Evolutionary conservation across 169 alveolate genomes (phyloP).

Genomic region (Eimeria sp.): DNA sequence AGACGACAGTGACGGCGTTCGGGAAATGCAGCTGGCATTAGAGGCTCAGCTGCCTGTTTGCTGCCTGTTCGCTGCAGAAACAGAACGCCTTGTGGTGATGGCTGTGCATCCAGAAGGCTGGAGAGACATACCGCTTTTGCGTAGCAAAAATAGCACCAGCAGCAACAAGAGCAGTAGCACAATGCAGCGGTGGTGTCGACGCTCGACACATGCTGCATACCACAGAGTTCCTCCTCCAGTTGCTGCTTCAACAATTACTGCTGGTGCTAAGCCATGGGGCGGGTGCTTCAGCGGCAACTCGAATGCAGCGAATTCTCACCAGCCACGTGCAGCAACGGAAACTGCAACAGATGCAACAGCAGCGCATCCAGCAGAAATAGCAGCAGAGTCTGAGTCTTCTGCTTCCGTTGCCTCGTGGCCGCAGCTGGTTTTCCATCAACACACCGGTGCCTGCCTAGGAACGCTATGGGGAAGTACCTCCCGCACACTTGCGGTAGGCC

Average conservation of each 20-base stretch:
- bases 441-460: constrained; percentile 25
- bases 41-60: constrained; percentile 47
- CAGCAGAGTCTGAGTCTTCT: not conserved
- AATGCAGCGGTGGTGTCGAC: not conserved
- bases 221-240: constrained; percentile 13
- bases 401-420: constrained; percentile 33
- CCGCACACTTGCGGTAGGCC: constrained; percentile 53
- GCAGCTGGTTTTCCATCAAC: constrained; percentile 39
- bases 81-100: constrained; percentile 42
- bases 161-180: not conserved
- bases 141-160: not conserved
- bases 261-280: not conserved
- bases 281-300: not conserved
- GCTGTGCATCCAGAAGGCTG: constrained; percentile 62
- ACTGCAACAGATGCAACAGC: constrained; percentile 21
- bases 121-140: not conserved
- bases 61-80: constrained; percentile 25
- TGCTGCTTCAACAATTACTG: not conserved
- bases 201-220: not conserved
- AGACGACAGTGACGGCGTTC: not conserved
- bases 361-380: not conserved
- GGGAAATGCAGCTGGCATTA: not conserved
- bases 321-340: not conserved
- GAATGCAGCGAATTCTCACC: not conserved
- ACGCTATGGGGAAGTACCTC: constrained; percentile 43